These are phyloP conservation scores for Myrmaecium sp. DNA, from an alignment of 2,329 filamentous ascomycete genomes.

Conservation along the genomic window DNA sequence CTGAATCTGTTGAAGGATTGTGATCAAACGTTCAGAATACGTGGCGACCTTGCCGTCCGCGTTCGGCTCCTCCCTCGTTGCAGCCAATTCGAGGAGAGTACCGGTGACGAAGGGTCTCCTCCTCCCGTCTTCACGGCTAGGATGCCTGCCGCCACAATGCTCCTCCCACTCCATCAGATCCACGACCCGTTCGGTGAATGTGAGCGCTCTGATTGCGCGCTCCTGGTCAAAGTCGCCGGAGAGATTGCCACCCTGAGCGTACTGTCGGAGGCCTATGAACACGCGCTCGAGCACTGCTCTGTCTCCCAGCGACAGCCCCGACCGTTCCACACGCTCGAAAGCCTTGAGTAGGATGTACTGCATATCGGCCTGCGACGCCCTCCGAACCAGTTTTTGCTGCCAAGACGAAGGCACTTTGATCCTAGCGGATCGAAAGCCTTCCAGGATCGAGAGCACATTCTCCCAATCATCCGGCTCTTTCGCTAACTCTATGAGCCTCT, in stretches of 20 bases:
- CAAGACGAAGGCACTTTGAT: constrained; percentile 6
- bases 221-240: constrained; percentile 19
- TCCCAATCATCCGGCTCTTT: constrained; percentile 16
- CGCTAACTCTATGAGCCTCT: constrained; percentile 7
- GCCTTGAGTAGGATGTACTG: constrained; percentile 15
- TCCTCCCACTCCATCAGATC: constrained; percentile 23
- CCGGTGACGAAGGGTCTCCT: no score
- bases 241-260: constrained; percentile 15
- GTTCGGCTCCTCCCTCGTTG: no score
- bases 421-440: constrained; percentile 14
- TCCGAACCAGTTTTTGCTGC: constrained; percentile 10
- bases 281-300: constrained; percentile 14
- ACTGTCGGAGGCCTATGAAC: constrained; percentile 18
- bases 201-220: constrained; percentile 20
- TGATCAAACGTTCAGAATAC: no score
- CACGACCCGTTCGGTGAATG: constrained; percentile 21
- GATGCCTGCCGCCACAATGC: constrained; percentile 19
- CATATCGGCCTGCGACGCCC: constrained; percentile 8
- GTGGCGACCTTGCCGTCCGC: no score
- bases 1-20: no score
- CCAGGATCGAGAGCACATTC: constrained; percentile 16
- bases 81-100: no score
- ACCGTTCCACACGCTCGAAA: constrained; percentile 11
- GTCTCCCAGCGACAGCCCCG: constrained; percentile 11
- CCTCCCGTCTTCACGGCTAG: no score